These are phyloP conservation scores for Xylaria scruposa DNA, from an alignment of 495 filamentous ascomycete species.

Conservation along the genomic window DNA sequence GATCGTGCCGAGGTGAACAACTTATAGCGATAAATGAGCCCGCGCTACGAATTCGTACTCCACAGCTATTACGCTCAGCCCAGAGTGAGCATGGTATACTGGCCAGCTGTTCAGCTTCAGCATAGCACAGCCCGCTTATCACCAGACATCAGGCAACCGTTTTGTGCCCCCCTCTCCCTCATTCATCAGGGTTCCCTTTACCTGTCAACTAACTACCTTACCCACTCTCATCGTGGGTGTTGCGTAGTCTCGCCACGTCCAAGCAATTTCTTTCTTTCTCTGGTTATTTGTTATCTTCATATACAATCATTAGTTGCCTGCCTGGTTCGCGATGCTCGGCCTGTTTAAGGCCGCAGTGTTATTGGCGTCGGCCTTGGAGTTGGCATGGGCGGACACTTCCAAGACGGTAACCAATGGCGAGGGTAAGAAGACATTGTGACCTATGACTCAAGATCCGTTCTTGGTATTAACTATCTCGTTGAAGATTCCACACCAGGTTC, in stretches of 20 bases:
- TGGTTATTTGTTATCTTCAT: neutral
- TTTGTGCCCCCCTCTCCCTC: constrained; percentile 27
- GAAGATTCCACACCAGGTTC: constrained; percentile 25
- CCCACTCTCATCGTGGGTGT: constrained; percentile 25
- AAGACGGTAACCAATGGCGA: neutral
- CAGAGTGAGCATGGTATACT: neutral
- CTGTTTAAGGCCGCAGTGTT: constrained; percentile 36
- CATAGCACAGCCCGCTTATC: constrained; percentile 19
- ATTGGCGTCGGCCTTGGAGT: constrained; percentile 41
- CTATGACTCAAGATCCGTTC: neutral
- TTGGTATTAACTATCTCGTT: constrained; percentile 9
- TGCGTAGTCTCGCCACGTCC: constrained; percentile 33
- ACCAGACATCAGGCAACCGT: constrained; percentile 36
- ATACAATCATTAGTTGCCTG: constrained; percentile 28
- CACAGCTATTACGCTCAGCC: neutral
- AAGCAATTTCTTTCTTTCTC: constrained; percentile 23
- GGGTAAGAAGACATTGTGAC: constrained; percentile 17
- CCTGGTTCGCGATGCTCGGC: constrained; percentile 43
- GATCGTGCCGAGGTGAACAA: neutral
- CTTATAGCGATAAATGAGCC: neutral
- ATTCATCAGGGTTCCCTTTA: neutral
- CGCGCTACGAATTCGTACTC: neutral
- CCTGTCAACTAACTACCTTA: constrained; percentile 8
- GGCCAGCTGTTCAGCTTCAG: constrained; percentile 12
- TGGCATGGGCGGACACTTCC: constrained; percentile 28